Evolutionary conservation across 148 eudicot species (phyloP).

Genomic region (Silene latifolia): DNA sequence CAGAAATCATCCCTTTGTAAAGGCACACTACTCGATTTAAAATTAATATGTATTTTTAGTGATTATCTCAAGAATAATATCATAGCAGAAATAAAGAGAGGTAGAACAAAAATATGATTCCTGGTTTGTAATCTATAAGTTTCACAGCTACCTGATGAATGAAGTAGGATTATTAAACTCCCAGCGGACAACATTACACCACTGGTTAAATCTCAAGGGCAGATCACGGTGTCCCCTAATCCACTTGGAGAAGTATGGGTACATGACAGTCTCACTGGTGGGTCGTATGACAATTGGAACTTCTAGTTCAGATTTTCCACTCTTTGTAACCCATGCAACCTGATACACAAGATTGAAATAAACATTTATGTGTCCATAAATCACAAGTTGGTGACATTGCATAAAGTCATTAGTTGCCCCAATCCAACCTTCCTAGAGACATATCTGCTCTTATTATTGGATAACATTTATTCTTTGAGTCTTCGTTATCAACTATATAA

Average conservation of each 20-base stretch:
- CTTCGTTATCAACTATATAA: background rate
- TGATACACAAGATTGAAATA: conserved; percentile 20
- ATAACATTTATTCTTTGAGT: background rate
- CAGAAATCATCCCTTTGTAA: too few species aligned
- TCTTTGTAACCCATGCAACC: conserved; percentile 99
- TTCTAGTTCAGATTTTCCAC: conserved; percentile 82
- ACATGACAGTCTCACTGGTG: conserved; percentile 99
- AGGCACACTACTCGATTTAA: background rate
- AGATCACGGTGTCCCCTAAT: conserved; percentile 97
- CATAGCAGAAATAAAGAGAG: background rate
- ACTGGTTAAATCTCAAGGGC: conserved; percentile 89
- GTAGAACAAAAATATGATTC: too few species aligned
- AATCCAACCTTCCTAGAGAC: background rate
- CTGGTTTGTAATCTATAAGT: too few species aligned
- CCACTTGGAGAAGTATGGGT: conserved; percentile 98
- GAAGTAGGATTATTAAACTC: conserved; percentile 99
- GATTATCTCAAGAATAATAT: background rate
- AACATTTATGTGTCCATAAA: background rate
- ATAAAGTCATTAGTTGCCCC: background rate
- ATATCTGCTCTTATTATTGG: background rate
- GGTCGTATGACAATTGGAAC: conserved; percentile 97
- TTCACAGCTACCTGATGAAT: conserved; percentile 64
- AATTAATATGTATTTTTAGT: background rate
- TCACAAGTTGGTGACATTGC: conserved; percentile 3
- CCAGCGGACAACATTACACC: conserved; percentile 99